Base-by-base conservation (phyloP, 345 rosid genomes). In the Camelina laxa region DNA sequence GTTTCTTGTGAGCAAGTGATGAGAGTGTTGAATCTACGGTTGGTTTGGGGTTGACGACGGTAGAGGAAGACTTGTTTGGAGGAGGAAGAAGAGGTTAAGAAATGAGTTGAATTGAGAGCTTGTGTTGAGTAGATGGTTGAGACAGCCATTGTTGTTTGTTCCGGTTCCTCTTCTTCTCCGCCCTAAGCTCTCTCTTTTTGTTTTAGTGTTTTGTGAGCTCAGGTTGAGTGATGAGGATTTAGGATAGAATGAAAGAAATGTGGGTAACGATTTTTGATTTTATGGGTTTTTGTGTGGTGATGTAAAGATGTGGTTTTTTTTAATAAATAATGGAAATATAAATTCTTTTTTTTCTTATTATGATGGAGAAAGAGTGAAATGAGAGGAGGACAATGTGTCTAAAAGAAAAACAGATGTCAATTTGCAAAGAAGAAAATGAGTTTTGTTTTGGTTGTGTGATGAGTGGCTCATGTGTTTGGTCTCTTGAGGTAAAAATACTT, bases 121-220 rank as follows among this genome's bases (percentile, higher is more conserved):
- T 88, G 94, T 14, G 89, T 71, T 9, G 97, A 84, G 88, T 91
- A 82, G 16, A 85, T 83, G 48, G 97, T 80, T 80, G 88, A 89
- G 14, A 81, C 82, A 66, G 95, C 93, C 96, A 91, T 91, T 80
- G 82, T 57, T 48, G 42, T 36, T 36, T 50, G 53, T 5, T 51
- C 1, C 50, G 65, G 12, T 55, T 38, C 56, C 76, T 71, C 77
- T 60, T 66, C 73, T 77, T 70, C 80, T 57, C 72, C 76, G 55
- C 80, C 80, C 73, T 67, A 72, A 78, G 77, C 77, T 71, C 81
- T 63, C 36, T 27, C 2, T 65, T 49, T 70, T 41, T 1, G 7
- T 41, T 68, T 65, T 41, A 33, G 36, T 33, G 70, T 54, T 67
- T 24, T 50, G 67, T 54, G 80, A 76, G 75, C 76, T 70, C 45